Conservation (phyloP, 306 rosid species). For the Hippophae rhamnoides region DNA sequence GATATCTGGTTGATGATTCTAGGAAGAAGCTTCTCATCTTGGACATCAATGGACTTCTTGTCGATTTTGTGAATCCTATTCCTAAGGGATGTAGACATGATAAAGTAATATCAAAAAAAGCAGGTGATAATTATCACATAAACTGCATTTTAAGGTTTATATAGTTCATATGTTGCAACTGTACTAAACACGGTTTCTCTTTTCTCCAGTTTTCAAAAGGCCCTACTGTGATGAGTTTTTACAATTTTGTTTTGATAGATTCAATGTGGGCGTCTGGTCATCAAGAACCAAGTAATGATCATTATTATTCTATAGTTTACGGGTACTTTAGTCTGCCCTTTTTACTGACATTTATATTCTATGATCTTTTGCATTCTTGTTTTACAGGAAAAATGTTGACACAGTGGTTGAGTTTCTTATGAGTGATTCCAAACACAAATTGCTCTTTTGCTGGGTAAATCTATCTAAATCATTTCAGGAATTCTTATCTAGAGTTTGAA, state of each 20-base stretch:
- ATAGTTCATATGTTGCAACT: conserved; percentile 11
- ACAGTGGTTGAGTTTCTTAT: conserved; percentile 38
- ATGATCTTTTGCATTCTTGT: neutral
- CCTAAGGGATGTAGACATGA: conserved; percentile 22
- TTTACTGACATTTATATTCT: neutral
- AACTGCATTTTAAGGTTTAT: conserved; percentile 4
- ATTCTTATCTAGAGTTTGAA: neutral
- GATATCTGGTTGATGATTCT: conserved; percentile 24
- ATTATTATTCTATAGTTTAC: neutral
- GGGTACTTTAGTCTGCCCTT: neutral
- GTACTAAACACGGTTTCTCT: neutral
- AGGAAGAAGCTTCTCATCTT: conserved; percentile 83
- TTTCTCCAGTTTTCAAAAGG: conserved; percentile 77
- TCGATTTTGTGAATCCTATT: conserved; percentile 41
- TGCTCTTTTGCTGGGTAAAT: conserved; percentile 85
- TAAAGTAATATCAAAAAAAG: conserved; percentile 28
- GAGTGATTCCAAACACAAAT: conserved; percentile 38
- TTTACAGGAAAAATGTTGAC: conserved; percentile 55
- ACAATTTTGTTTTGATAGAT: conserved; percentile 68
- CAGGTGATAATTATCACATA: conserved; percentile 39
- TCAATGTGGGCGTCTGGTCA: conserved; percentile 88
- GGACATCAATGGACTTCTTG: conserved; percentile 87
- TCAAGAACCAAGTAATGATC: conserved; percentile 63
- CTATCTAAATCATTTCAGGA: conserved; percentile 1
- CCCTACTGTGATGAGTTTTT: conserved; percentile 73